Base-by-base conservation (phyloP, 2,329 filamentous ascomycete genomes). In the Pseudogymnoascus verrucosus region DNA sequence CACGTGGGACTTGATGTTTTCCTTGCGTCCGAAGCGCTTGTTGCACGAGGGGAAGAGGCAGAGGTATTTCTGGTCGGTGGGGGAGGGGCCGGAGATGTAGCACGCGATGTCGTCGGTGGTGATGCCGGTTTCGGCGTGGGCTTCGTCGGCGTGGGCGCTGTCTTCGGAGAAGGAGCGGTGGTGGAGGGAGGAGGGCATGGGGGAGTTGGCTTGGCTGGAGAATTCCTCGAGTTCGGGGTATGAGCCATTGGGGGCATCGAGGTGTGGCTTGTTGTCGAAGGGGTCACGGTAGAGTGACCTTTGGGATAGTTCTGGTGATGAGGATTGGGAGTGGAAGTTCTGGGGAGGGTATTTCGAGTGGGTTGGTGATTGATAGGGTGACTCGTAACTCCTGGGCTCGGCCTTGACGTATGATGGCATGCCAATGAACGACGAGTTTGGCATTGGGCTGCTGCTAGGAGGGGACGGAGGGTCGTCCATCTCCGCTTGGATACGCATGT, bases 1-100 rank as follows among this genome's bases (percentile, higher is more conserved):
- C 12, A 99, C 91, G 75, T 99, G 95, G 0, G 93, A 96, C 75
- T 96, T 96, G 80, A 98, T 97, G 77, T 99, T 98, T 76, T 99
- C 95, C 75, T 97, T 96, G 69, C 95, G 86, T n/a, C 93, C 93
- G 73, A 99, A 98, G 62, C 87, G 85, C 76, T 96, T 96, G 69
- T 87, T 84, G 76, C 95, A 99, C 28, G 87, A 87, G 7, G 91
- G 79, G 69, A 78, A 93, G n/a, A 85, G 76, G 73, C 90, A 95
- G 5, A 87, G 80, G 88, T 89, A 95, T 76, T 91, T 92, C 69
- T 88, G 87, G 69, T 92, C 89, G n/a, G 76, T 74, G 2, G 85
- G 79, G 69, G 91, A 89, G 0, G 89, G 89, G 1, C 88, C 89
- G 60, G 83, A 81, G 69, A 93, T 93, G 75, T 82, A 91, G 60